phyloP scores from a whole-genome alignment of 306 rosid genomes.

The Astragalus membranaceus region DNA sequence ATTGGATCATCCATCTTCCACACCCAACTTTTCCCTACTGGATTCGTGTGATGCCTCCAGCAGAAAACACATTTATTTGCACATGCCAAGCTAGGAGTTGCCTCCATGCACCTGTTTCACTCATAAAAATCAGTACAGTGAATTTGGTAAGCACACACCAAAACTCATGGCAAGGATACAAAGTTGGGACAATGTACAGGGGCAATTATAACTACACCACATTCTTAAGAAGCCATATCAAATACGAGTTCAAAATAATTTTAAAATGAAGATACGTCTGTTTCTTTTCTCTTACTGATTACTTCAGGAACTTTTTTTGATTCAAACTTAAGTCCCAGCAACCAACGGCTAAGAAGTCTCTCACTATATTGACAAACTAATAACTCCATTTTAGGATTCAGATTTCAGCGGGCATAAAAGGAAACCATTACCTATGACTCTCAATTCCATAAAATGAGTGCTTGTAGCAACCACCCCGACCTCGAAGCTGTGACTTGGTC shows the following conservation, averaged over 20 bases:
- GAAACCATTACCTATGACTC: constrained; percentile 71
- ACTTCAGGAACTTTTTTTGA: neutral
- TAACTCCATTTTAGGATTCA: neutral
- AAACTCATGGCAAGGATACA: neutral
- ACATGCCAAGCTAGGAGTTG: constrained; percentile 99
- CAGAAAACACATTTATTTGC: constrained; percentile 99
- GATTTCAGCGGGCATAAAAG: neutral
- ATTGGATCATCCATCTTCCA: constrained; percentile 98
- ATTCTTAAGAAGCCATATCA: neutral
- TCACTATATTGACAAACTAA: neutral
- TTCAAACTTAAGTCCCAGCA: neutral
- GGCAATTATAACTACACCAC: neutral
- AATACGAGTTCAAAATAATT: neutral
- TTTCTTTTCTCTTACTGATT: neutral
- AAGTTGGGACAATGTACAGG: neutral
- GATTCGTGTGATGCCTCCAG: constrained; percentile 99
- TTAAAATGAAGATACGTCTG: neutral
- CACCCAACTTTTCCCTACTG: constrained; percentile 97
- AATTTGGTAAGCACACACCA: neutral
- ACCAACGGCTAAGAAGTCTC: neutral
- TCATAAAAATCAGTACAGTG: constrained; percentile 8
- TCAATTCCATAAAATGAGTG: constrained; percentile 99
- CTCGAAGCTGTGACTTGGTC: constrained; percentile 98
- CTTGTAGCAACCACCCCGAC: constrained; percentile 97
- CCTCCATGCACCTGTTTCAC: constrained; percentile 88